These are phyloP conservation scores for Daldinia bambusicola DNA, from an alignment of 495 filamentous ascomycete genomes.

Conservation along the genomic window DNA sequence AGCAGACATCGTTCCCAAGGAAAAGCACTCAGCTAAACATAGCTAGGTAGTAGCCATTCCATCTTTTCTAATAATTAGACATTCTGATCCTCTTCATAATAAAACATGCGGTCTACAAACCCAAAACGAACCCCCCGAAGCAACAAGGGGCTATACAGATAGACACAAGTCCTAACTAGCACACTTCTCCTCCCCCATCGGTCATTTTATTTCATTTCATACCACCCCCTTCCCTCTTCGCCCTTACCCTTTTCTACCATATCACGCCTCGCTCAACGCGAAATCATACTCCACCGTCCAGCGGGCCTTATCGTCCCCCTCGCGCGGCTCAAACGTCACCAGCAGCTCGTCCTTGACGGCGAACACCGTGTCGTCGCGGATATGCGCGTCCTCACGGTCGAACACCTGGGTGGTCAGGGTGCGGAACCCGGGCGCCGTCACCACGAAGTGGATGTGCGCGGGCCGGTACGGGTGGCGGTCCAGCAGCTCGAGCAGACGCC, in stretches of 20 bases:
- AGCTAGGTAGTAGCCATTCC: neutral
- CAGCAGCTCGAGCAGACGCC: slow-evolving; percentile 63
- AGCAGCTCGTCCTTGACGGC: slow-evolving; percentile 80
- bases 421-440: slow-evolving; percentile 56
- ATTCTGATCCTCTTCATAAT: neutral
- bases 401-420: slow-evolving; percentile 79
- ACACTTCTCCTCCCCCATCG: too few species aligned
- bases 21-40: neutral
- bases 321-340: slow-evolving; percentile 69
- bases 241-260: slow-evolving; percentile 10
- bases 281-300: slow-evolving; percentile 70
- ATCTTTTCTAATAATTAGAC: neutral
- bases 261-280: slow-evolving; percentile 49
- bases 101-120: neutral
- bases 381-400: slow-evolving; percentile 70
- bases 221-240: too few species aligned
- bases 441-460: slow-evolving; percentile 80
- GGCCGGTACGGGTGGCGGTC: slow-evolving; percentile 78
- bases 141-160: neutral
- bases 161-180: too few species aligned
- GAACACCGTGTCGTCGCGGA: slow-evolving; percentile 76
- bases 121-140: neutral
- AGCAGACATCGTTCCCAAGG: neutral
- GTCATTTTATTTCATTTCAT: too few species aligned
- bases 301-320: slow-evolving; percentile 68